A percentile compares a stretch with the other conserved stretches of the same genome.
Evolutionary conservation across 768 basidiomycete genomes (phyloP).

Genomic region (Tulasnella sp.): DNA sequence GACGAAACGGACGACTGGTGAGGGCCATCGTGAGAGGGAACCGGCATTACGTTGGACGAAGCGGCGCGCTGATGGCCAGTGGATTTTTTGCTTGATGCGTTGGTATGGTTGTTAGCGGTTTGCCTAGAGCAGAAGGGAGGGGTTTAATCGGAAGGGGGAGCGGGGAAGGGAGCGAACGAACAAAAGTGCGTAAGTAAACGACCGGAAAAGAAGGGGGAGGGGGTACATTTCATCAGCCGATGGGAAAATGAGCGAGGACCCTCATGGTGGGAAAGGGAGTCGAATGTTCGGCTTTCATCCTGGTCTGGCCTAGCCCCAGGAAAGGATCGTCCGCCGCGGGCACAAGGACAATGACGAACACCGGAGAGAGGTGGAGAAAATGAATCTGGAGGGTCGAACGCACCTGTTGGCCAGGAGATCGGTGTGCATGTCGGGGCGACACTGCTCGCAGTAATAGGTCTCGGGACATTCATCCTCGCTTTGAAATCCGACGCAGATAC

Average conservation of each 20-base stretch:
- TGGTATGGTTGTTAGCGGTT: constrained; percentile 21
- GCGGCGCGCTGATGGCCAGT: constrained; percentile 46
- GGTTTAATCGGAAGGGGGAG: constrained; percentile 35
- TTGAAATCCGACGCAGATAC: constrained; percentile 91
- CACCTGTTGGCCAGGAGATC: constrained; percentile 58
- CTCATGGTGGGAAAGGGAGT: constrained; percentile 37
- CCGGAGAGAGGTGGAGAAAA: constrained; percentile 38
- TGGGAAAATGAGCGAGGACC: constrained; percentile 28
- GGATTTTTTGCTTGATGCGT: constrained; percentile 50
- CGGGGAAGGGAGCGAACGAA: neutral
- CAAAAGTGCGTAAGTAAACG: constrained; percentile 11
- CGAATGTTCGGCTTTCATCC: neutral
- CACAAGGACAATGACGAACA: neutral
- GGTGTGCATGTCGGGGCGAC: constrained; percentile 81
- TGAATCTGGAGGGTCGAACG: constrained; percentile 40
- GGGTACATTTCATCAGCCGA: neutral
- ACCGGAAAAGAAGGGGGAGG: constrained; percentile 11
- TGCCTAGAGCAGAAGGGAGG: constrained; percentile 50
- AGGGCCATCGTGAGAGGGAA: constrained; percentile 30
- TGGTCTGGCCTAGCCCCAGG: constrained; percentile 5
- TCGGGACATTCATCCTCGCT: constrained; percentile 71
- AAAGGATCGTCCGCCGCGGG: constrained; percentile 8
- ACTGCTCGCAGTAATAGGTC: constrained; percentile 93
- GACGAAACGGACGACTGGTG: constrained; percentile 25
- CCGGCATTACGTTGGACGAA: constrained; percentile 27